Evolutionary conservation across 306 rosid genomes (phyloP).

Genomic region (Trifolium repens): DNA sequence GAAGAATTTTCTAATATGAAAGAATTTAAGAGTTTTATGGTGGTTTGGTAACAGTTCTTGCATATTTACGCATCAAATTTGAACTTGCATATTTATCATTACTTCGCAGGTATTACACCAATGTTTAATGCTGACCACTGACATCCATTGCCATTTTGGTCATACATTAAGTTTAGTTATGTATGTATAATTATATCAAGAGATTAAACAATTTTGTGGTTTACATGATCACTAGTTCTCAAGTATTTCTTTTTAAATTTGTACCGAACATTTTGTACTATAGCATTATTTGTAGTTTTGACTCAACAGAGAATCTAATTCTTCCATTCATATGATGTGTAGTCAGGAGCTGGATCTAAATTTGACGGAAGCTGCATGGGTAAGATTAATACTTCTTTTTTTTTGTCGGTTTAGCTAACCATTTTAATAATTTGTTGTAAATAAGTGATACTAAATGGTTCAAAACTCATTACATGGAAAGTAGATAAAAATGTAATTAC

Average conservation of each 20-base stretch:
- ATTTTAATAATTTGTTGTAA: slow-evolving; percentile 1
- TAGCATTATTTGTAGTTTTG: slow-evolving; percentile 32
- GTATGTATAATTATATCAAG: slow-evolving; percentile 16
- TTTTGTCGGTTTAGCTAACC: slow-evolving; percentile 15
- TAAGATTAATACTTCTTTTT: slow-evolving; percentile 46
- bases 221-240: background rate
- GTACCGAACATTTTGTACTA: slow-evolving; percentile 25
- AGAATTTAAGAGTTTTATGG: slow-evolving; percentile 20
- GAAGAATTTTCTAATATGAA: slow-evolving; percentile 4
- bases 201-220: slow-evolving; percentile 15
- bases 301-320: slow-evolving; percentile 40
- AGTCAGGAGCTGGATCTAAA: slow-evolving; percentile 93
- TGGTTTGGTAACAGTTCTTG: background rate
- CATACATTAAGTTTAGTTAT: slow-evolving; percentile 12
- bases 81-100: background rate
- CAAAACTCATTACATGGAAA: no score
- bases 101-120: no score
- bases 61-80: slow-evolving; percentile 33
- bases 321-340: slow-evolving; percentile 48
- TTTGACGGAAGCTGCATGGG: slow-evolving; percentile 97
- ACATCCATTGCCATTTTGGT: slow-evolving; percentile 1
- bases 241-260: background rate
- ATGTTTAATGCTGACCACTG: no score
- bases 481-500: no score
- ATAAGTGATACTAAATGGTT: background rate